Evolutionary conservation across 768 basidiomycete genomes (phyloP).

Genomic region (Lactarius akahatsu): DNA sequence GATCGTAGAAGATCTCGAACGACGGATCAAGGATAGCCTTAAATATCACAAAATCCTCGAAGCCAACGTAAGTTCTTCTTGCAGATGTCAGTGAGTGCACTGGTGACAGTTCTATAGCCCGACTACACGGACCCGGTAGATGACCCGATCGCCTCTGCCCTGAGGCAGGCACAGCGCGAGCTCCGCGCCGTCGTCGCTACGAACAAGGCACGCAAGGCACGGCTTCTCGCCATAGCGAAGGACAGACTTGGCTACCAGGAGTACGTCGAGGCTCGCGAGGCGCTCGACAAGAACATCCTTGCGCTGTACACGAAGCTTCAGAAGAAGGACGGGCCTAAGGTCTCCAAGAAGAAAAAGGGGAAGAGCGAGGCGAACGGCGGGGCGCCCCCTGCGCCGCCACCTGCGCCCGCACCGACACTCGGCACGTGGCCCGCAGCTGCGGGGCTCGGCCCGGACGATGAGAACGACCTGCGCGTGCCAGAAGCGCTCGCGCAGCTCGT

Average conservation of each 20-base stretch:
- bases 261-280: constrained; percentile 80
- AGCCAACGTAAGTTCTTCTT: constrained; percentile 55
- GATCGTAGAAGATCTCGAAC: constrained; percentile 78
- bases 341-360: constrained; percentile 69
- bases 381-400: constrained; percentile 22
- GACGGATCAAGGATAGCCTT: constrained; percentile 72
- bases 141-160: constrained; percentile 88
- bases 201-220: constrained; percentile 80
- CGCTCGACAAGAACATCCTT: constrained; percentile 82
- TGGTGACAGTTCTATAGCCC: constrained; percentile 46
- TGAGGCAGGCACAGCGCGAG: constrained; percentile 84
- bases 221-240: constrained; percentile 72
- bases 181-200: constrained; percentile 71
- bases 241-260: constrained; percentile 91
- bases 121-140: constrained; percentile 80
- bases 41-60: constrained; percentile 71
- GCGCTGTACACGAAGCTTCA: constrained; percentile 74
- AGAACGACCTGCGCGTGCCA: constrained; percentile 58
- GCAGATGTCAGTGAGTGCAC: constrained; percentile 13
- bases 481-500: constrained; percentile 73
- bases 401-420: constrained; percentile 33
- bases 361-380: constrained; percentile 35
- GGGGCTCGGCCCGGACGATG: constrained; percentile 67
- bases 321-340: constrained; percentile 76
- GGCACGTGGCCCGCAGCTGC: constrained; percentile 70